Evolutionary conservation across 2,329 filamentous ascomycete species (phyloP).

Genomic region (Pyricularia pennisetigena): DNA sequence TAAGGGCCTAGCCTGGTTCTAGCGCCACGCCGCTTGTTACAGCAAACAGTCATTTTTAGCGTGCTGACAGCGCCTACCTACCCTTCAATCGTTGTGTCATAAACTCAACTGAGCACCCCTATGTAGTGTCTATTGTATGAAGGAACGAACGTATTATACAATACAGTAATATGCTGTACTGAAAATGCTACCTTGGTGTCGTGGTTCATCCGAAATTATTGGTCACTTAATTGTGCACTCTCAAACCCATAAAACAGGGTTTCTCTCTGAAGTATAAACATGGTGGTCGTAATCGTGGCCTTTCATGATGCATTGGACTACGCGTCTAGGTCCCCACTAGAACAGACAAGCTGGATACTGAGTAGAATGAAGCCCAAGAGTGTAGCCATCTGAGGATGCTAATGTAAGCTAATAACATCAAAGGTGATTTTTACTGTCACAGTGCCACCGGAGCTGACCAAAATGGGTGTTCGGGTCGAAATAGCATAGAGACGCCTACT

Average conservation of each 20-base stretch:
- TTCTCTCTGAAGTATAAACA: background rate
- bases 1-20: background rate
- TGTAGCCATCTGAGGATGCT: too few relatives aligned
- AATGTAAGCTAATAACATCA: background rate
- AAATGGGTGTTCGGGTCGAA: background rate
- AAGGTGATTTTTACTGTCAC: background rate
- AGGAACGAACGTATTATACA: too few relatives aligned
- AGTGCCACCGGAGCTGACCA: background rate
- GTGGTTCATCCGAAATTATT: too few relatives aligned
- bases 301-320: background rate
- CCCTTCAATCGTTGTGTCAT: background rate
- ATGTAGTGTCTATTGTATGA: background rate
- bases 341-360: background rate
- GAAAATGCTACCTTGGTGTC: too few relatives aligned
- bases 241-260: background rate
- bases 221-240: too few relatives aligned
- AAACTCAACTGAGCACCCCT: background rate
- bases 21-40: background rate
- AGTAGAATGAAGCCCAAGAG: background rate
- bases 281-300: background rate
- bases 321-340: background rate
- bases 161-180: too few relatives aligned
- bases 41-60: background rate
- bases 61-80: background rate
- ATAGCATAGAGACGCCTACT: background rate